Percentiles rank a stretch among this genome's conserved stretches.
These are phyloP conservation scores for Epithemia pelagica DNA, from an alignment of 108 stramenopile species.

Conservation along the genomic window DNA sequence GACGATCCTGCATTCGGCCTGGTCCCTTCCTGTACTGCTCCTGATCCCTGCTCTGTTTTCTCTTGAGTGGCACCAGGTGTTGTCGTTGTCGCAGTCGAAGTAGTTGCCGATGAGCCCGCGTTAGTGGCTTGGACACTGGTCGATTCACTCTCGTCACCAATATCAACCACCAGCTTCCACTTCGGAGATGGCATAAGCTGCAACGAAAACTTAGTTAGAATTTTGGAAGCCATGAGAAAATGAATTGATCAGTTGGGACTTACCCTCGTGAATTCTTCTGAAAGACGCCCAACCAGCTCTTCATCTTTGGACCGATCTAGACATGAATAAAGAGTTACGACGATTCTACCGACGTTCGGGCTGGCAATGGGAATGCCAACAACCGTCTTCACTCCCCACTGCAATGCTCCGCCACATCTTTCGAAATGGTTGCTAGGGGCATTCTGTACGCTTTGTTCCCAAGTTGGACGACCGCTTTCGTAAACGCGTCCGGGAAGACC, in stretches of 20 bases:
- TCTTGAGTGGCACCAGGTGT: neutral
- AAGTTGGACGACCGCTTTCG: conserved; percentile 45
- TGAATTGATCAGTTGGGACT: no score
- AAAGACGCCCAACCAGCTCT: conserved; percentile 49
- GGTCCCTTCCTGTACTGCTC: neutral
- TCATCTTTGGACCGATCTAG: conserved; percentile 61
- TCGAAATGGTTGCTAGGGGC: conserved; percentile 70
- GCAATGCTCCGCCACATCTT: conserved; percentile 73
- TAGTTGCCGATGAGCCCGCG: neutral
- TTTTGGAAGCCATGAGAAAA: neutral
- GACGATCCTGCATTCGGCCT: neutral
- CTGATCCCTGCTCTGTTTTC: neutral
- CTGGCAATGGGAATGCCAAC: conserved; percentile 75
- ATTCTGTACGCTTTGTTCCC: conserved; percentile 73
- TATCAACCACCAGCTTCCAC: conserved; percentile 85
- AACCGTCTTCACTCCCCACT: conserved; percentile 86
- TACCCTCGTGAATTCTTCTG: conserved; percentile 69
- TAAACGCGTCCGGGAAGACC: conserved; percentile 82
- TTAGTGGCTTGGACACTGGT: conserved; percentile 4
- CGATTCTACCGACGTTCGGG: conserved; percentile 78
- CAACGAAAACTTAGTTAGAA: conserved; percentile 1
- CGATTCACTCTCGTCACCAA: conserved; percentile 25
- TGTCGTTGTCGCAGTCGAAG: neutral
- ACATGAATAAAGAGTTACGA: conserved; percentile 72
- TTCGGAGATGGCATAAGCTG: conserved; percentile 75